Conservation (phyloP, 1,284 basidiomycete species). For the Inonotus obliquus region DNA sequence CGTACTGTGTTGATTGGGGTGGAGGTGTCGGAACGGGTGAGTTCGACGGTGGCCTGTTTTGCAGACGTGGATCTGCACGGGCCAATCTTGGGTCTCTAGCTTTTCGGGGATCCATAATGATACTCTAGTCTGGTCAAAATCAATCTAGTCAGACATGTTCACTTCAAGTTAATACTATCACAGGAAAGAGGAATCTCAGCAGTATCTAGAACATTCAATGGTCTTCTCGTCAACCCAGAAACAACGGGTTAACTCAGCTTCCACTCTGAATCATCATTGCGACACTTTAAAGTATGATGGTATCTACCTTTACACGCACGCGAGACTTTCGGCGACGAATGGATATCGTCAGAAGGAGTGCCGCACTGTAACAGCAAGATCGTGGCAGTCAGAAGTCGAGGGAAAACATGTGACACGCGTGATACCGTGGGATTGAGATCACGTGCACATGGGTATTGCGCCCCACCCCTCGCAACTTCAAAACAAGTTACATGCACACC, state of each 20-base stretch:
- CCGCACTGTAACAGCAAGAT: background rate
- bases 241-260: constrained; percentile 65
- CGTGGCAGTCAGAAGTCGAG: background rate
- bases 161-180: constrained; percentile 16
- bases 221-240: constrained; percentile 70
- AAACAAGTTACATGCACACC: background rate
- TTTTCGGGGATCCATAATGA: constrained; percentile 74
- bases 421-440: background rate
- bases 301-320: background rate
- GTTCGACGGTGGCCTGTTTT: constrained; percentile 40
- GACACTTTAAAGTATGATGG: background rate
- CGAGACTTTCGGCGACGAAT: too few relatives aligned
- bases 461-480: too few relatives aligned
- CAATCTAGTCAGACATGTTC: background rate
- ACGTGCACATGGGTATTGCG: background rate
- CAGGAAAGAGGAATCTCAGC: constrained; percentile 47
- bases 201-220: constrained; percentile 81
- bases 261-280: constrained; percentile 82
- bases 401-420: background rate
- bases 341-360: too few relatives aligned
- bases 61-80: constrained; percentile 61
- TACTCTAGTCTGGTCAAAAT: background rate
- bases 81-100: constrained; percentile 74
- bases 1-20: constrained; percentile 21
- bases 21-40: constrained; percentile 31